A percentile compares a stretch with the other conserved stretches of the same genome.
These are phyloP conservation scores for Scheffersomyces stipitis DNA, from an alignment of 805 yeast species.

Conservation along the genomic window DNA sequence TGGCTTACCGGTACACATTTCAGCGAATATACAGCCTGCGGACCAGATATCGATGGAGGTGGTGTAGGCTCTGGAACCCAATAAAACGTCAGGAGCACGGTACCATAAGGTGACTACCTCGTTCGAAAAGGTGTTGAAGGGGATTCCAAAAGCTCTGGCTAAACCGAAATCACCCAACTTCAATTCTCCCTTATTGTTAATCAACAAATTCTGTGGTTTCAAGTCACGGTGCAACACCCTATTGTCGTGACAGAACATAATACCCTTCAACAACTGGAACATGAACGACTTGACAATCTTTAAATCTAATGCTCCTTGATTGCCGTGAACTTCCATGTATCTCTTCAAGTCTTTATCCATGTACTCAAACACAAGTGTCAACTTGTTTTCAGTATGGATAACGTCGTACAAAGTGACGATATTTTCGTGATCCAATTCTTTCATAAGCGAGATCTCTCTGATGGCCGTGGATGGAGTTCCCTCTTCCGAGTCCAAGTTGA, in stretches of 20 bases:
- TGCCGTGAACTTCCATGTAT: slow-evolving; percentile 88
- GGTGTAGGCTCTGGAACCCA: slow-evolving; percentile 93
- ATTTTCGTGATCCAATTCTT: slow-evolving; percentile 90
- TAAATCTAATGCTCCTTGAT: slow-evolving; percentile 69
- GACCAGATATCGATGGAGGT: slow-evolving; percentile 99
- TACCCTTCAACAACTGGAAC: slow-evolving; percentile 90
- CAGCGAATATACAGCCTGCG: slow-evolving; percentile 96
- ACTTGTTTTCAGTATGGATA: slow-evolving; percentile 93
- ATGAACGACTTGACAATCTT: slow-evolving; percentile 82
- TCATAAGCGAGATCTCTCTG: slow-evolving; percentile 92
- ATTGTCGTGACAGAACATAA: slow-evolving; percentile 83
- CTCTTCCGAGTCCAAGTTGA: slow-evolving; percentile 91
- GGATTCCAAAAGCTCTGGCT: slow-evolving; percentile 97
- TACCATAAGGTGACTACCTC: slow-evolving; percentile 98
- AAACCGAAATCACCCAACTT: slow-evolving; percentile 96
- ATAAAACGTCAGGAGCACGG: slow-evolving; percentile 93
- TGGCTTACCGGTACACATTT: slow-evolving; percentile 98
- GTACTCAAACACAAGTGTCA: slow-evolving; percentile 89
- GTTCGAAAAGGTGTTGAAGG: slow-evolving; percentile 94
- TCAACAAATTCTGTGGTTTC: slow-evolving; percentile 92
- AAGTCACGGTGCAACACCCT: slow-evolving; percentile 82
- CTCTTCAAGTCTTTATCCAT: slow-evolving; percentile 92
- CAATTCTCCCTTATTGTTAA: slow-evolving; percentile 84
- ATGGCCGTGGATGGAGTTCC: slow-evolving; percentile 99
- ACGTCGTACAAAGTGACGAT: slow-evolving; percentile 92